Conservation (phyloP, 2,329 filamentous ascomycete species). For the Ophioceras dolichostomum region DNA sequence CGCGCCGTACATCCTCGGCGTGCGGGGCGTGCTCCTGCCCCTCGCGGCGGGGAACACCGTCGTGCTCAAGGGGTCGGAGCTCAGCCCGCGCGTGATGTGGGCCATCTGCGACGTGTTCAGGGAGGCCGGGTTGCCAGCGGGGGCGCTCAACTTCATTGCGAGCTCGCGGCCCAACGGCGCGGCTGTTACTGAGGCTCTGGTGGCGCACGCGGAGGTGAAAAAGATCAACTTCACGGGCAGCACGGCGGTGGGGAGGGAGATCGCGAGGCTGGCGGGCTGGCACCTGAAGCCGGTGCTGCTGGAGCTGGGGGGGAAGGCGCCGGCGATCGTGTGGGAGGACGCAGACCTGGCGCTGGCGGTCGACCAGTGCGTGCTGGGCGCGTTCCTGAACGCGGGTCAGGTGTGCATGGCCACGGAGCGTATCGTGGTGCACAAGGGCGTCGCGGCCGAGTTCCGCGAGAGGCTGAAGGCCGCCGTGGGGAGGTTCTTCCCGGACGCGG, state of each 20-base stretch:
- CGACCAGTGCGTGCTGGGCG: slow-evolving; percentile 51
- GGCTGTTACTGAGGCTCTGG: slow-evolving; percentile 52
- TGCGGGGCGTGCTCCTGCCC: slow-evolving; percentile 45
- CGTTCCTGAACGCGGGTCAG: slow-evolving; percentile 65
- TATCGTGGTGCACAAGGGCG: slow-evolving; percentile 43
- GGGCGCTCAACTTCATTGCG: slow-evolving; percentile 63
- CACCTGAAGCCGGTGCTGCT: slow-evolving; percentile 68
- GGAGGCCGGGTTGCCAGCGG: slow-evolving; percentile 64
- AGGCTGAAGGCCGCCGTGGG: slow-evolving; percentile 26
- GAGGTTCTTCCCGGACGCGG: slow-evolving; percentile 40
- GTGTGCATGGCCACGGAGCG: slow-evolving; percentile 80
- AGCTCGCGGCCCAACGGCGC: slow-evolving; percentile 53
- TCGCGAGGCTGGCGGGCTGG: slow-evolving; percentile 57
- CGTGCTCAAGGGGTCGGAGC: slow-evolving; percentile 60
- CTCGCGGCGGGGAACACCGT: slow-evolving; percentile 69
- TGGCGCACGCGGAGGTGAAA: slow-evolving; percentile 53
- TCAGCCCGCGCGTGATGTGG: slow-evolving; percentile 51
- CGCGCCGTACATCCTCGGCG: slow-evolving; percentile 40
- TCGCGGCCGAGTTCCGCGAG: slow-evolving; percentile 32
- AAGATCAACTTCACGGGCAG: slow-evolving; percentile 85
- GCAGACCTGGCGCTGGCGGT: slow-evolving; percentile 66
- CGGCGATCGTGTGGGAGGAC: slow-evolving; percentile 68
- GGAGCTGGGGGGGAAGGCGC: slow-evolving; percentile 75
- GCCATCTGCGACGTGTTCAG: slow-evolving; percentile 51
- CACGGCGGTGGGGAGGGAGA: slow-evolving; percentile 60